Percentiles rank a stretch among this genome's conserved stretches.
Conservation (phyloP, 345 rosid genomes). For the Boechera retrofracta region DNA sequence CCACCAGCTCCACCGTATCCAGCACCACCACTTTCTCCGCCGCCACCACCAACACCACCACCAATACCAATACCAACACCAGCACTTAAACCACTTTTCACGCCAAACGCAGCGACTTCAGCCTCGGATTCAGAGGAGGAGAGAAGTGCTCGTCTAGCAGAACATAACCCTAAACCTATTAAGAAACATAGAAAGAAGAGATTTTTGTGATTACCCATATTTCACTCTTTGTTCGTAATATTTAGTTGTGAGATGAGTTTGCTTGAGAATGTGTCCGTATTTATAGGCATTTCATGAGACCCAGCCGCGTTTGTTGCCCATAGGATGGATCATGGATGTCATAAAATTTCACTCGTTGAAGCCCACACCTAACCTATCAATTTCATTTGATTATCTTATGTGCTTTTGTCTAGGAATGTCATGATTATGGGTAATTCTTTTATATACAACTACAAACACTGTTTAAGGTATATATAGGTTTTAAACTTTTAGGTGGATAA, state of each 20-base stretch:
- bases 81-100: slow-evolving; percentile 32
- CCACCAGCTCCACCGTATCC: slow-evolving; percentile 42
- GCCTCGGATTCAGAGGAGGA: slow-evolving; percentile 29
- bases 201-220: slow-evolving; percentile 37
- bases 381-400: slow-evolving; percentile 21
- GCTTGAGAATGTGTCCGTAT: slow-evolving; percentile 34
- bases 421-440: slow-evolving; percentile 11
- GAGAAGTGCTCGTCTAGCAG: slow-evolving; percentile 44
- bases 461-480: neutral
- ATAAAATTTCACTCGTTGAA: slow-evolving; percentile 25
- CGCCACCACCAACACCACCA: slow-evolving; percentile 31
- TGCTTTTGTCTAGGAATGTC: slow-evolving; percentile 18
- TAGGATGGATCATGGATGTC: slow-evolving; percentile 23
- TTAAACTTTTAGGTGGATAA: neutral
- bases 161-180: slow-evolving; percentile 46
- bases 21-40: slow-evolving; percentile 41
- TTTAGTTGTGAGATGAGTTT: slow-evolving; percentile 33
- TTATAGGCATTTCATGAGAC: slow-evolving; percentile 37
- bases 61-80: slow-evolving; percentile 29
- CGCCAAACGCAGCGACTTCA: slow-evolving; percentile 38
- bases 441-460: slow-evolving; percentile 10
- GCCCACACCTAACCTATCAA: slow-evolving; percentile 25
- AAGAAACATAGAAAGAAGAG: slow-evolving; percentile 35
- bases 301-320: slow-evolving; percentile 39
- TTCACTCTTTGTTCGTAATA: slow-evolving; percentile 6